phyloP scores from a whole-genome alignment of 768 basidiomycete genomes.

The Lyophyllum shimeji region DNA sequence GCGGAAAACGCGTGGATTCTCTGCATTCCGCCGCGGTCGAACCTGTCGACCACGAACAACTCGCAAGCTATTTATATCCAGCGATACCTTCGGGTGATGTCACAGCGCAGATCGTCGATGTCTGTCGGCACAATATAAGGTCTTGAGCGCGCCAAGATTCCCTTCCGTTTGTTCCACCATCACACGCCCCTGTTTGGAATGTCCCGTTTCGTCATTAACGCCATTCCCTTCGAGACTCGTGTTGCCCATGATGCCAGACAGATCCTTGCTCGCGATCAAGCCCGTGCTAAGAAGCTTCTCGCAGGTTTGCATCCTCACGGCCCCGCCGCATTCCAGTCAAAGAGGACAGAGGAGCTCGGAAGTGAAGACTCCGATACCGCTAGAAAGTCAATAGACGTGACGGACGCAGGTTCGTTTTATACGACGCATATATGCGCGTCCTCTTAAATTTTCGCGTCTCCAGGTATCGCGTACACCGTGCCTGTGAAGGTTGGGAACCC shows the following conservation, averaged over 20 bases:
- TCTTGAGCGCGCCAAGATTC: not conserved
- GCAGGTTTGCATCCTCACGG: constrained; percentile 55
- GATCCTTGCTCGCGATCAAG: constrained; percentile 51
- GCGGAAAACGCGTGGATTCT: not conserved
- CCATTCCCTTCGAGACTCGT: constrained; percentile 46
- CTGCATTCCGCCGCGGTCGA: not conserved
- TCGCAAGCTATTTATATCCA: not conserved
- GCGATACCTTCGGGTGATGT: not conserved
- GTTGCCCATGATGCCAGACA: constrained; percentile 44
- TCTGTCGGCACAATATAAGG: constrained; percentile 5
- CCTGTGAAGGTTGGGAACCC: constrained; percentile 53
- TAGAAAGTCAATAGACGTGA: constrained; percentile 49
- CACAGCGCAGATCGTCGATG: constrained; percentile 10
- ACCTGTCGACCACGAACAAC: not conserved
- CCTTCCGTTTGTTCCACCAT: not conserved
- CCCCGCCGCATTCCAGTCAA: constrained; percentile 35
- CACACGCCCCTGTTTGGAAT: constrained; percentile 22
- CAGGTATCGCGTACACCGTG: constrained; percentile 50
- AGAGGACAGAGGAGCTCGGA: constrained; percentile 14
- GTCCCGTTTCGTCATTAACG: constrained; percentile 34
- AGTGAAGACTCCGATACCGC: constrained; percentile 1
- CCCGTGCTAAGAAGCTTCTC: constrained; percentile 56
- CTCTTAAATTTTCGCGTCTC: not conserved
- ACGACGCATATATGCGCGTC: not conserved
- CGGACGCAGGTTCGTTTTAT: constrained; percentile 43